Conservation (phyloP, 106 monocot genomes). For the Ottelia alismoides region DNA sequence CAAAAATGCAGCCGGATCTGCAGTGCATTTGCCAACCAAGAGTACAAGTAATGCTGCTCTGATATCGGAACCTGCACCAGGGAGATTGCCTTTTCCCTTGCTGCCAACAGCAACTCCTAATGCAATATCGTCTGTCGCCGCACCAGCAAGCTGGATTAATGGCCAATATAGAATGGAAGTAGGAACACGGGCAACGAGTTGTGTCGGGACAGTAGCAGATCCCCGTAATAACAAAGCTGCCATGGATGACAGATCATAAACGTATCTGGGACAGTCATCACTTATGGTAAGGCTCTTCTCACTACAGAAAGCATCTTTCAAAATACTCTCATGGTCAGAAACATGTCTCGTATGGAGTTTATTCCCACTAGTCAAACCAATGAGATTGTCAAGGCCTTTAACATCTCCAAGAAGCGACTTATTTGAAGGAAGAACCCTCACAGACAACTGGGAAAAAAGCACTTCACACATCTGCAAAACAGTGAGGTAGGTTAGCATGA, state of each 20-base stretch:
- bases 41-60: conserved; percentile 80
- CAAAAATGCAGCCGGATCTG: conserved; percentile 57
- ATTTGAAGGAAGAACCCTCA: conserved; percentile 42
- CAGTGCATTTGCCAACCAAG: conserved; percentile 83
- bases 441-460: conserved; percentile 79
- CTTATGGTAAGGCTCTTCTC: neutral
- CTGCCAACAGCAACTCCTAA: conserved; percentile 93
- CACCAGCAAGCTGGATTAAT: conserved; percentile 89
- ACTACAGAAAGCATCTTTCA: conserved; percentile 15
- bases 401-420: conserved; percentile 14
- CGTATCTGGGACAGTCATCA: neutral
- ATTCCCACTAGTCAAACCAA: conserved; percentile 16
- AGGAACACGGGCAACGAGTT: conserved; percentile 70
- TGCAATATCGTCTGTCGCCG: conserved; percentile 94
- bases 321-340: conserved; percentile 8
- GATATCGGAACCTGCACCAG: conserved; percentile 87
- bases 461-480: conserved; percentile 93
- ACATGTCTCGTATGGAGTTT: too few relatives aligned
- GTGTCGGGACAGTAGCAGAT: conserved; percentile 77
- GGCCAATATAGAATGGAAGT: conserved; percentile 80
- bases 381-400: conserved; percentile 14
- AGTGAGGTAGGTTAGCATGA: neutral
- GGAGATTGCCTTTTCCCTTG: conserved; percentile 75
- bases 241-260: conserved; percentile 48
- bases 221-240: conserved; percentile 79